Evolutionary conservation across 1,139 yeast species (phyloP), one percentile per base, ranked within the genome.

Genomic region (Saccharomyces hybrid): DNA sequence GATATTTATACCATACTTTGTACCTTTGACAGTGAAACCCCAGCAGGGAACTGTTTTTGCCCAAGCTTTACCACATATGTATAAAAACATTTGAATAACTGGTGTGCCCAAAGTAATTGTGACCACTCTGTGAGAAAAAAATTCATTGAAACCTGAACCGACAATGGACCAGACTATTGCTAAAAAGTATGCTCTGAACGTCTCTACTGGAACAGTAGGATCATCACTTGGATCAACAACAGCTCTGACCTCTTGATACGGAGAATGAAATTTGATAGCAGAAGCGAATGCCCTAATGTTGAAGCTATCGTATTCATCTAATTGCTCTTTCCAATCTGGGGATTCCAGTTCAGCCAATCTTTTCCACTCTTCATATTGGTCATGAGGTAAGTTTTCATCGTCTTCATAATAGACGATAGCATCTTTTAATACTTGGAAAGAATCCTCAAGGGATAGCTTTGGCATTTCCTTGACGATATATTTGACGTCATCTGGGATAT

Each of bases 161-260:
- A 82, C 67, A 23, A 76, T 73, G 20, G 78, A 73, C 86, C 86
- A 83, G 47, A 82, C 58, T 23, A 79, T 61, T 4, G 83, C 87
- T 38, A 83, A 63, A 46, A 78, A 56, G 62, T 83, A 84, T 5
- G 81, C 80, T 65, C 87, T 75, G 49, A 79, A 61, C 2, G 87
- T 82, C 66, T 83, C 88, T 57, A 76, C 73, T 5, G 80, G 78
- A 32, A 74, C 67, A 2, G 61, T 63, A 1, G 78, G 77, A 60
- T 81, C 83, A 63, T 82, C 85, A 49, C 67, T 69, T 16, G 83
- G 80, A 51, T 76, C 78, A 30, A 82, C 73, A 31, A 81, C 79
- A 8, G 87, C 75, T 58, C 88, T 74, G 5, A 83, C 86, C 66
- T 83, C 87, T 2, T 84, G 80, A 64, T 83, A 83, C 1, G 86